Percentiles rank a stretch among this genome's conserved stretches.
phyloP scores from a whole-genome alignment of 768 basidiomycete species.

The Psilocybe tampanensis region DNA sequence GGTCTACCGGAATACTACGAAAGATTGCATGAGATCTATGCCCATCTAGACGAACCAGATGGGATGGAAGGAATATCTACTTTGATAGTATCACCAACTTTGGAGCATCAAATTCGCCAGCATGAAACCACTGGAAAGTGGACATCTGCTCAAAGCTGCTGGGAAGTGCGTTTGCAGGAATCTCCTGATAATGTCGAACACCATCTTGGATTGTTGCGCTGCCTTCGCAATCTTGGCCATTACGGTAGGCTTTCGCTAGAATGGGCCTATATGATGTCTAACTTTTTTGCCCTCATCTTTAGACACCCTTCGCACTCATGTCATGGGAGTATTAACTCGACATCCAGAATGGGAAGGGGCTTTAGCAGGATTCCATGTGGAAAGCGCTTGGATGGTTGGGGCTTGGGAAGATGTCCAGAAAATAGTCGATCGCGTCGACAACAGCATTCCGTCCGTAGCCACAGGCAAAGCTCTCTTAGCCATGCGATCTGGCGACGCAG shows the following conservation, averaged over 20 bases:
- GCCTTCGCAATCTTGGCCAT: conserved; percentile 92
- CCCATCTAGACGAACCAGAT: conserved; percentile 95
- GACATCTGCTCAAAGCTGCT: conserved; percentile 99
- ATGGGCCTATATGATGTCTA: not conserved
- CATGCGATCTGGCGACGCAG: conserved; percentile 59
- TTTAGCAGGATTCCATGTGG: conserved; percentile 83
- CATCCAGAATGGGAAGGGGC: conserved; percentile 82
- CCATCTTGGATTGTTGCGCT: conserved; percentile 88
- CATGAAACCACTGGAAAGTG: conserved; percentile 96
- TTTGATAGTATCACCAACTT: conserved; percentile 81
- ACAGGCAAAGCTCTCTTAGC: conserved; percentile 83
- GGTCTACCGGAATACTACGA: conserved; percentile 81
- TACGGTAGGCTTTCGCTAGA: conserved; percentile 67
- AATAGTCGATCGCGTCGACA: conserved; percentile 52
- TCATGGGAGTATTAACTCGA: conserved; percentile 83
- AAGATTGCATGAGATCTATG: conserved; percentile 92
- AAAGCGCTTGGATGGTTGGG: conserved; percentile 95
- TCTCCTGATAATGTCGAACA: conserved; percentile 87
- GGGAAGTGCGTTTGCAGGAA: conserved; percentile 94
- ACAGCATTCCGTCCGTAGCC: conserved; percentile 61
- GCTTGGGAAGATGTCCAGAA: conserved; percentile 85
- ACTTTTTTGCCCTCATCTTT: conserved; percentile 8
- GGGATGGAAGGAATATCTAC: conserved; percentile 98
- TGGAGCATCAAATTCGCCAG: conserved; percentile 96
- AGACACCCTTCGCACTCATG: conserved; percentile 96